These are phyloP conservation scores for Telfairia occidentalis DNA, from an alignment of 331 rosid genomes.

Conservation along the genomic window DNA sequence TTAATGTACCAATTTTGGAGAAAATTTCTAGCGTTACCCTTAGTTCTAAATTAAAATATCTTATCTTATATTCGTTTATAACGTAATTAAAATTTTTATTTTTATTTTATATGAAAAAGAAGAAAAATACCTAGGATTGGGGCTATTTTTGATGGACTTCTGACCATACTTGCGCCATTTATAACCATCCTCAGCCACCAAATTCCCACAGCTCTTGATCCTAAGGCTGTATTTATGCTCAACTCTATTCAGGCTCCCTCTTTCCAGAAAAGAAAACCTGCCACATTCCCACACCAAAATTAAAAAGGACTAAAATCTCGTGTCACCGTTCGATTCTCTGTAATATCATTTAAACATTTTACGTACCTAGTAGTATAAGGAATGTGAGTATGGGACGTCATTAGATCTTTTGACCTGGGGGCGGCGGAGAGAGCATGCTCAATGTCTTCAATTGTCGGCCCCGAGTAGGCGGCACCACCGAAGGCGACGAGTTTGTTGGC, in stretches of 20 bases:
- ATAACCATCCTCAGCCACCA: slow-evolving; percentile 78
- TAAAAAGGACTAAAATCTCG: background rate
- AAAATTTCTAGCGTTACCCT: too few species aligned
- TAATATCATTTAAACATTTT: background rate
- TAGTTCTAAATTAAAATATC: too few species aligned
- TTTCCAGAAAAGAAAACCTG: slow-evolving; percentile 55
- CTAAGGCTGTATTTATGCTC: slow-evolving; percentile 71
- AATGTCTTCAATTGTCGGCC: slow-evolving; percentile 64
- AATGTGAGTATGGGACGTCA: slow-evolving; percentile 21
- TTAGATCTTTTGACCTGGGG: slow-evolving; percentile 22
- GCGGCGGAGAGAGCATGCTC: slow-evolving; percentile 52
- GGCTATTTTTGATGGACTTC: slow-evolving; percentile 75
- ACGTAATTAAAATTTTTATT: too few species aligned
- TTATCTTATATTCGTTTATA: too few species aligned
- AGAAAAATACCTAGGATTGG: slow-evolving; percentile 64
- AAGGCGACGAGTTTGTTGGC: slow-evolving; percentile 27
- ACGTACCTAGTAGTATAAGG: slow-evolving; percentile 40
- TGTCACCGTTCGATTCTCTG: background rate
- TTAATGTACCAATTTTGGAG: too few species aligned
- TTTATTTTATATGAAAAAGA: too few species aligned
- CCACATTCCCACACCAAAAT: background rate
- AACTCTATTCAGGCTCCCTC: slow-evolving; percentile 45
- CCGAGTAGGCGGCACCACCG: slow-evolving; percentile 34
- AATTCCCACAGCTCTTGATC: slow-evolving; percentile 63
- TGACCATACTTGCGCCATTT: slow-evolving; percentile 94